Base-by-base conservation (phyloP, 495 filamentous ascomycete species). In the Durotheca rogersii region DNA sequence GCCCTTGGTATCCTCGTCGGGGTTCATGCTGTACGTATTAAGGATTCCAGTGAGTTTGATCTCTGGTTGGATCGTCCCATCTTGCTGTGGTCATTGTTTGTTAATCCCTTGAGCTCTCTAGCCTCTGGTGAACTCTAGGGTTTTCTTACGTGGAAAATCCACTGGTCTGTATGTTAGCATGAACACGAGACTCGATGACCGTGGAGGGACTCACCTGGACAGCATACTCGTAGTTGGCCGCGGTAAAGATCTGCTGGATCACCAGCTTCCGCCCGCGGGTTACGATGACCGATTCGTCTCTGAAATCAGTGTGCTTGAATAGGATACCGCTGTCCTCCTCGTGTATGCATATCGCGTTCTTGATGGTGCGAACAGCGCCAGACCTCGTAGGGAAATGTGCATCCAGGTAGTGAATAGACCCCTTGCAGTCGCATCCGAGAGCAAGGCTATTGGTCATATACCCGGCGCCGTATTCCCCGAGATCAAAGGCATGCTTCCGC, bases 181-280 rank as follows among this genome's bases (percentile, higher is more conserved):
- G 40, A 30, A 15, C 17, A 6, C 19, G 7, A 14, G n/a, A 25
- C 10, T 25, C 18, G 10, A 6, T 18, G 9, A 17, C 16, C 11
- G 9, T 2, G 7, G 16, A 11, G 6, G 15, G 12, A 16, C 53
- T 58, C 14, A 56, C 58, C 41, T 65, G 62, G 6, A 73, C 85
- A 47, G 89, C 91, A 71, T 97, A 97, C 69, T 97, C 92, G 72
- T 97, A 97, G 73, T 97, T 97, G 39, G 91, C 90, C 6, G 91
- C 92, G 1, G 92, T 97, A 74, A 96, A 95, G 59, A 96, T 86
- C 43, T 95, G 92, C 16, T 89, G 91, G 60, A 97, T 77, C 54
- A 97, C 76, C 45, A 97, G 78, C 61, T 94, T 95, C 10, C 91
- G 81, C 21, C 81, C 90, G 33, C 92, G 85, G 9, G 90, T 95